Evolutionary conservation across 176 grass and related monocot genomes (phyloP).

Genomic region (Neostapfia colusana): DNA sequence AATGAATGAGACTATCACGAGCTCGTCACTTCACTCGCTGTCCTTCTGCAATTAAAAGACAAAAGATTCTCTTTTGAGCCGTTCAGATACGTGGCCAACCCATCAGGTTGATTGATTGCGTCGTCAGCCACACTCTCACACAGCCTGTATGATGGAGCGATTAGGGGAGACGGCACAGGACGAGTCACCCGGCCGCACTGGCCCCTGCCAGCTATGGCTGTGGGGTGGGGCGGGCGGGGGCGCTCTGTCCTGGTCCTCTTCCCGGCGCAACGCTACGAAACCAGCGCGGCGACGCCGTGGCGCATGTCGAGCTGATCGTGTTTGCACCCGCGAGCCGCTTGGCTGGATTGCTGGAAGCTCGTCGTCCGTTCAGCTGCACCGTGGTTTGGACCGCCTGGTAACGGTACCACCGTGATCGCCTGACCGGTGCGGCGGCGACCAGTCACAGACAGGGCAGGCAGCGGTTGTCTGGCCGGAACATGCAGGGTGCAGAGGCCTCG

Average conservation of each 20-base stretch:
- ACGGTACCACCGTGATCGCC: no score
- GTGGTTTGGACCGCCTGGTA: no score
- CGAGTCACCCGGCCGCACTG: not conserved
- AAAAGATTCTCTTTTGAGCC: not conserved
- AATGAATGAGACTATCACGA: not conserved
- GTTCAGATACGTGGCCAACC: not conserved
- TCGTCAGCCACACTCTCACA: not conserved
- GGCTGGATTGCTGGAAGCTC: no score
- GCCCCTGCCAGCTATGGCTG: constrained; percentile 22
- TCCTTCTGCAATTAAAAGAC: not conserved
- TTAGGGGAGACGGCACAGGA: constrained; percentile 4
- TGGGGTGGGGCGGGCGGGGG: no score
- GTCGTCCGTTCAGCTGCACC: no score
- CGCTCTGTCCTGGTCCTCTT: constrained; percentile 2
- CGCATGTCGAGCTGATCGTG: constrained; percentile 1
- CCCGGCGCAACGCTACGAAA: constrained; percentile 24
- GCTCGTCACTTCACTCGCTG: not conserved
- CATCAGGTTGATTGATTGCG: not conserved
- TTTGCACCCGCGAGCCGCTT: not conserved
- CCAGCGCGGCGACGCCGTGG: constrained; percentile 28
- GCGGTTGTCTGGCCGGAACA: no score
- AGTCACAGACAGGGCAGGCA: no score
- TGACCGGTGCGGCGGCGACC: no score
- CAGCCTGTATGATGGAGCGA: not conserved
- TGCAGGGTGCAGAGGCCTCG: no score